Percentiles rank a stretch among this genome's conserved stretches.
Evolutionary conservation across 805 yeast genomes (phyloP).

Genomic region (Trichomonascus vanleenenianus): DNA sequence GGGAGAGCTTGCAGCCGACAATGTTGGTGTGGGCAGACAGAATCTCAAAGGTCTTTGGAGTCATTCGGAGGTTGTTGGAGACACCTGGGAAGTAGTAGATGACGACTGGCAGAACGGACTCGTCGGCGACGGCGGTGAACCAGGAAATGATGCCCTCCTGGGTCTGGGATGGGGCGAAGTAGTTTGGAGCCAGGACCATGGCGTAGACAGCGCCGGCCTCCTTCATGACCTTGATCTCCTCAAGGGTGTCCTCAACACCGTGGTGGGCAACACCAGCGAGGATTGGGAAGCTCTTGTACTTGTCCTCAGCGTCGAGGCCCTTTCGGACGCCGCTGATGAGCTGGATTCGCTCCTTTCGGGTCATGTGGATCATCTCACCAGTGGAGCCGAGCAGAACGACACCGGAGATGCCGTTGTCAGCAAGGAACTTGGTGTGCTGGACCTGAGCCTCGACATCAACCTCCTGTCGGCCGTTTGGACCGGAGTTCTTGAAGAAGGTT

Average conservation of each 20-base stretch:
- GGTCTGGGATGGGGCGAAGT: constrained; percentile 39
- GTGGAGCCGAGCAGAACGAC: constrained; percentile 46
- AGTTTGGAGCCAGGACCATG: constrained; percentile 37
- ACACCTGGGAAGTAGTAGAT: constrained; percentile 46
- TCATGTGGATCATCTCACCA: constrained; percentile 47
- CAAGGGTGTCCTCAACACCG: constrained; percentile 38
- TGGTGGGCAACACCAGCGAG: constrained; percentile 45
- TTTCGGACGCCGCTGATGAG: constrained; percentile 23
- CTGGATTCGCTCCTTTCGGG: constrained; percentile 36
- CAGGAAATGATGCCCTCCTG: constrained; percentile 42
- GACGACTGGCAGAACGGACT: constrained; percentile 36
- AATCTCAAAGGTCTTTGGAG: constrained; percentile 33
- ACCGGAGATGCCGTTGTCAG: constrained; percentile 40
- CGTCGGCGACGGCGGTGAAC: constrained; percentile 38
- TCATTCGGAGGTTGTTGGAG: constrained; percentile 34
- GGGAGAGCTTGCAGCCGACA: constrained; percentile 45
- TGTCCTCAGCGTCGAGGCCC: constrained; percentile 31
- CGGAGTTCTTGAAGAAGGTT: constrained; percentile 40
- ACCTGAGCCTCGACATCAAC: constrained; percentile 41
- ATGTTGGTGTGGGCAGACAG: constrained; percentile 40
- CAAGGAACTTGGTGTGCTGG: constrained; percentile 37
- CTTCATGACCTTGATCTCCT: constrained; percentile 22
- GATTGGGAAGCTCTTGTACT: constrained; percentile 33
- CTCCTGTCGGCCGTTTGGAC: constrained; percentile 21
- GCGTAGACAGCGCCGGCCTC: constrained; percentile 25